Conservation (phyloP, 2,329 filamentous ascomycete genomes). For the Penicillium psychrosexuale region DNA sequence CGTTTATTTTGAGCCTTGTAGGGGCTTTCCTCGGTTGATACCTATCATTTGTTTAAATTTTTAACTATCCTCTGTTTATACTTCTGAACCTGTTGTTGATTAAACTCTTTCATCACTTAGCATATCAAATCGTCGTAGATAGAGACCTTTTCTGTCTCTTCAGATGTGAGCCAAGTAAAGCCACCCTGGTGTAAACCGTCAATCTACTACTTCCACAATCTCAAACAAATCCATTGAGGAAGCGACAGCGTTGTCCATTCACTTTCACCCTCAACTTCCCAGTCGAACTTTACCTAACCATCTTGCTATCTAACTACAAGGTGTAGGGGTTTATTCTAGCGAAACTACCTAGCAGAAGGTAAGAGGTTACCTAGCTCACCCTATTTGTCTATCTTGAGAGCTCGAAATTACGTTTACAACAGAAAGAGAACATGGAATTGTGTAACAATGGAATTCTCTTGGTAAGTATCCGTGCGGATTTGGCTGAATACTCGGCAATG, state of each 20-base stretch:
- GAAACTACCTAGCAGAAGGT: too few species aligned
- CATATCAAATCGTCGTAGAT: neutral
- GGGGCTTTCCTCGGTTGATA: slow-evolving; percentile 5
- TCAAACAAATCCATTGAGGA: neutral
- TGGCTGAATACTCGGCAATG: slow-evolving; percentile 1
- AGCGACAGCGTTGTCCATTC: neutral
- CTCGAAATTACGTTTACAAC: neutral
- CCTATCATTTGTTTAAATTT: slow-evolving; percentile 3
- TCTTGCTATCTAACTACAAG: neutral
- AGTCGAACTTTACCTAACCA: too few species aligned
- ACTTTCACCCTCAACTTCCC: neutral
- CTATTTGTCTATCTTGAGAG: neutral
- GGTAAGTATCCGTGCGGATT: neutral
- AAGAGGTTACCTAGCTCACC: too few species aligned
- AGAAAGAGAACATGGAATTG: neutral
- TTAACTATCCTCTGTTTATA: neutral
- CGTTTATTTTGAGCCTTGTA: neutral
- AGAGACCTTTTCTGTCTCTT: neutral
- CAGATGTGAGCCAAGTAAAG: neutral
- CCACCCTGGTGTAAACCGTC: neutral
- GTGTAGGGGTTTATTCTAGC: too few species aligned
- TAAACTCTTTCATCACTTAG: neutral
- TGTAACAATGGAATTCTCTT: slow-evolving; percentile 7
- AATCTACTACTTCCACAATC: neutral
- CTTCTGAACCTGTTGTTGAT: neutral